A percentile compares a stretch with the other conserved stretches of the same genome.
These are phyloP conservation scores for Ceratocystis ficicola DNA, from an alignment of 2,329 filamentous ascomycete genomes.

Conservation along the genomic window DNA sequence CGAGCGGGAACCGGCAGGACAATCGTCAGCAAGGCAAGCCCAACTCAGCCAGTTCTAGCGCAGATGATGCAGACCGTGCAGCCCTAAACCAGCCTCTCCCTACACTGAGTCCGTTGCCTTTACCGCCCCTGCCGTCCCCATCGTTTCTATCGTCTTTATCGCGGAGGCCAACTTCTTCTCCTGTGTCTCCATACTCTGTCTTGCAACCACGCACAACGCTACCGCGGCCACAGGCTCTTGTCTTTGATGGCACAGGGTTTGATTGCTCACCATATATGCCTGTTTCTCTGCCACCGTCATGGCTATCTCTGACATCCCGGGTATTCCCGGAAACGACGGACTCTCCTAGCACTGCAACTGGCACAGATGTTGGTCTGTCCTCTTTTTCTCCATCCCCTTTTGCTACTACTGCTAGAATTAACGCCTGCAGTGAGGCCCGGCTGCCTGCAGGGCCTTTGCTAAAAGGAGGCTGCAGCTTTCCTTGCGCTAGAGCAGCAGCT, in stretches of 20 bases:
- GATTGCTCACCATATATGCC: not conserved
- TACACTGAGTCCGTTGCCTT: not conserved
- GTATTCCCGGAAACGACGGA: not conserved
- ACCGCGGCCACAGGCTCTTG: not conserved
- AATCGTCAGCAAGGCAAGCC: not conserved
- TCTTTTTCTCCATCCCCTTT: too few relatives aligned
- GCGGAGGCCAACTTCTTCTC: too few relatives aligned
- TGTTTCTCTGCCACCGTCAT: not conserved
- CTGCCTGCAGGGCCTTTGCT: slow-evolving; percentile 1
- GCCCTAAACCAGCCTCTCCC: slow-evolving; percentile 3
- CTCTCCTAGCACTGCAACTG: not conserved
- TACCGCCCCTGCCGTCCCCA: not conserved
- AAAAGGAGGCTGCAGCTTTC: slow-evolving; percentile 4
- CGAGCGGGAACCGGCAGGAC: not conserved
- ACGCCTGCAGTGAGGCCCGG: not conserved
- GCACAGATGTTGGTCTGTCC: not conserved
- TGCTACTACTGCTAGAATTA: not conserved
- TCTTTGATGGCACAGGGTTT: not conserved
- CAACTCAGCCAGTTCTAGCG: not conserved
- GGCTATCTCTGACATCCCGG: not conserved
- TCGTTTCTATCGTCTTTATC: not conserved
- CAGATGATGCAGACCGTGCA: not conserved
- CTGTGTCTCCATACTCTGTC: not conserved
- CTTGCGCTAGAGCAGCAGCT: slow-evolving; percentile 8
- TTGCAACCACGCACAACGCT: not conserved